Evolutionary conservation across 148 eudicot species (phyloP).

Genomic region (Hydrangea macrophylla): DNA sequence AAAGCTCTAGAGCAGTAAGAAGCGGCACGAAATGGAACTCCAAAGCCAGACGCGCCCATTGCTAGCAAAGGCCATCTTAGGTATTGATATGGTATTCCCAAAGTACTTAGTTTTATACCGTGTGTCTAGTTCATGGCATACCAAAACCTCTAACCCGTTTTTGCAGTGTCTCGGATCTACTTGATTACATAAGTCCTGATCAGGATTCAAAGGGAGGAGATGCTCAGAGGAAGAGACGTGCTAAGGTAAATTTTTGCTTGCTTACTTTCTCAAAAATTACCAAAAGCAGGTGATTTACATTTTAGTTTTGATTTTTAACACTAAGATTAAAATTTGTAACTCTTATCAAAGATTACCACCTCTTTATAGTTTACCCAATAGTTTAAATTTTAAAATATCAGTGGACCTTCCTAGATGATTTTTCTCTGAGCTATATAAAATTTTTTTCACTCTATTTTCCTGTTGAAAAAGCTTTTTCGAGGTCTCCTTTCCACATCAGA

Average conservation of each 20-base stretch:
- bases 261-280: background rate
- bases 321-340: too few species aligned
- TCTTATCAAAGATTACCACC: too few species aligned
- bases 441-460: background rate
- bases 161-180: constrained; percentile 96
- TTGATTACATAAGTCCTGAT: constrained; percentile 87
- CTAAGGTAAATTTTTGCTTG: constrained; percentile 70
- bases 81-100: constrained; percentile 49
- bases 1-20: constrained; percentile 98
- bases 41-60: constrained; percentile 94
- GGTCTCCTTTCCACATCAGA: too few species aligned
- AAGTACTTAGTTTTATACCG: too few species aligned
- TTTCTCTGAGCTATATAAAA: background rate
- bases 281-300: background rate
- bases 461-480: too few species aligned
- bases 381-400: too few species aligned
- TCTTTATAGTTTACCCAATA: too few species aligned
- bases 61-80: constrained; percentile 99
- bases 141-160: constrained; percentile 22
- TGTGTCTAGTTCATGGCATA: constrained; percentile 10
- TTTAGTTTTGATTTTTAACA: too few species aligned
- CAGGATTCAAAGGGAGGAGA: constrained; percentile 77
- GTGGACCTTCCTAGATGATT: too few species aligned
- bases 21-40: constrained; percentile 85
- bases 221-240: constrained; percentile 74